A percentile compares a stretch with the other conserved stretches of the same genome.
These are phyloP conservation scores for Claviceps digitariae DNA, from an alignment of 2,329 filamentous ascomycete genomes.

Conservation along the genomic window DNA sequence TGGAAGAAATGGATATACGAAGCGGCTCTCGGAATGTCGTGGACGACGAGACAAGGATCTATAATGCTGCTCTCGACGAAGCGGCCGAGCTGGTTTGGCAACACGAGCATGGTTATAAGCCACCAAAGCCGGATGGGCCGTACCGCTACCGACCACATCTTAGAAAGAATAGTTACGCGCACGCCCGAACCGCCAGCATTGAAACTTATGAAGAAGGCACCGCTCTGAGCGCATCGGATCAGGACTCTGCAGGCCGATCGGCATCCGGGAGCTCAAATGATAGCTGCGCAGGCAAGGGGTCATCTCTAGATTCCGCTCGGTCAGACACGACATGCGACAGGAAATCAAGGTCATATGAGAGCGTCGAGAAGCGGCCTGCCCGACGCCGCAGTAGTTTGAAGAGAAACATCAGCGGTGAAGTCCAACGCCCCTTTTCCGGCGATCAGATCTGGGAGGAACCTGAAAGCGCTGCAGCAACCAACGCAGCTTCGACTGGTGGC, in stretches of 20 bases:
- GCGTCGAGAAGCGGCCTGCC: slow-evolving; percentile 23
- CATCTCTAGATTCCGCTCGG: slow-evolving; percentile 12
- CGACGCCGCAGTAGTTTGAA: slow-evolving; percentile 52
- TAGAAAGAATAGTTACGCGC: slow-evolving; percentile 57
- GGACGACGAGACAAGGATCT: slow-evolving; percentile 49
- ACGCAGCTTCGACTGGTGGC: slow-evolving; percentile 10
- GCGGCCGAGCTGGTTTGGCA: slow-evolving; percentile 68
- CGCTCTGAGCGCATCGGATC: slow-evolving; percentile 27
- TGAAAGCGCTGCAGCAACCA: slow-evolving; percentile 26
- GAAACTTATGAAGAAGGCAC: slow-evolving; percentile 32
- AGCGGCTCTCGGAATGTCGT: slow-evolving; percentile 17
- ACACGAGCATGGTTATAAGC: slow-evolving; percentile 45
- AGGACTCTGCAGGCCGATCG: slow-evolving; percentile 29
- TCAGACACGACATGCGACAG: slow-evolving; percentile 9
- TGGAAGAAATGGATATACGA: slow-evolving; percentile 57
- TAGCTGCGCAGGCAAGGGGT: slow-evolving; percentile 25
- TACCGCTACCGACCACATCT: slow-evolving; percentile 57
- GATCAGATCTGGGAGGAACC: slow-evolving; percentile 88
- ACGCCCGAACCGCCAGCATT: slow-evolving; percentile 48
- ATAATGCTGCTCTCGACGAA: slow-evolving; percentile 60
- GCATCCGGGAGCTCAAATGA: slow-evolving; percentile 39
- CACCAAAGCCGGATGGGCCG: slow-evolving; percentile 42
- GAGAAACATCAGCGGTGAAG: slow-evolving; percentile 57
- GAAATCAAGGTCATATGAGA: slow-evolving; percentile 28
- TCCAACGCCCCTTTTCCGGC: slow-evolving; percentile 53